Base-by-base conservation (phyloP, 805 yeast genomes). In the Pichia thaimueangensis region DNA sequence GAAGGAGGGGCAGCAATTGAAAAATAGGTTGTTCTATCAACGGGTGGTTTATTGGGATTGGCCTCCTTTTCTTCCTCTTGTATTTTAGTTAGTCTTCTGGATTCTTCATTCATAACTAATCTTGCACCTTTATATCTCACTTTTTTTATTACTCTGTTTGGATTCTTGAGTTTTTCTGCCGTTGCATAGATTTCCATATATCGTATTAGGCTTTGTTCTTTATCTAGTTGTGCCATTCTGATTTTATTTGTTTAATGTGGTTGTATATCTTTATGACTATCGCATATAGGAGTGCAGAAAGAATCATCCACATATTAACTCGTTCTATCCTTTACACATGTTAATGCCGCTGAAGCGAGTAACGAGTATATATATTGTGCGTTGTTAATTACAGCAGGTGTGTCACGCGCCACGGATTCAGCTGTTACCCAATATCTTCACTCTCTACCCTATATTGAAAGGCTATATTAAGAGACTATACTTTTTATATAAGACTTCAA, bases 1-100 rank as follows among this genome's bases (percentile, higher is more conserved):
- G 93, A 82, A 0, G 97, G 97, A 3, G 96, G 95, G 0, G 96
- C 95, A 23, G 76, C 76, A 6, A 89, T 65, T 30, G 81, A 74
- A 47, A 78, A 73, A 60, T 76, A 85, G 0, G 91, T 84, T 10
- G 87, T 79, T 45, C 78, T 71, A 33, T 67, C 63, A 24, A 52
- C 55, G 17, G 49, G 49, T 51, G 64, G 55, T 20, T 35, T 25
- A 6, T 34, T 31, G 11, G 45, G 37, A 27, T 41, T 37, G 3
- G 17, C 16, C 4, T 12, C 29, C 17, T 43, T 48, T 20, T 48
- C 47, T 48, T 56, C 62, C 54, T 56, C 55, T 17, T 63, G 59
- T 39, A 68, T 64, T 22, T 42, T 68, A 49, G 64, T 73, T 24
- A 79, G 64, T 36, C 91, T 74, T 54, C 83, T 82, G 52, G 74